Evolutionary conservation across 352 stramenopile genomes (phyloP).

Genomic region (Halophytophthora batemanensis): DNA sequence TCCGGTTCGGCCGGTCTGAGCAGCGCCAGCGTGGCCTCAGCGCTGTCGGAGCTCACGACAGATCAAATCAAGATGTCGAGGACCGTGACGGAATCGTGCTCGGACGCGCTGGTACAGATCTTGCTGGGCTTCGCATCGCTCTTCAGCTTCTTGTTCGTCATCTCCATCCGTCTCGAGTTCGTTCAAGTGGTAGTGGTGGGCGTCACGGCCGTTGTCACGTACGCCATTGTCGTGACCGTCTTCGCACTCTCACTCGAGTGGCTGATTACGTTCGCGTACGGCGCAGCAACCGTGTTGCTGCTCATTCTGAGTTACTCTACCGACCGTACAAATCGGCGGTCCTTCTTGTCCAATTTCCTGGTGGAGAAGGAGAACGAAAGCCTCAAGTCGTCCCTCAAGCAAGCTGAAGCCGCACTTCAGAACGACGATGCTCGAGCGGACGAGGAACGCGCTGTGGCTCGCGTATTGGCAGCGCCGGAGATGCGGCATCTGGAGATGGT

Average conservation of each 20-base stretch:
- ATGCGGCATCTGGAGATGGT: conserved; percentile 78
- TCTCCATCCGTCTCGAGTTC: conserved; percentile 87
- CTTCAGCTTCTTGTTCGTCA: conserved; percentile 82
- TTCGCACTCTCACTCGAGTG: conserved; percentile 64
- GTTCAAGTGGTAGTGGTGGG: conserved; percentile 80
- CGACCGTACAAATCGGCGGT: conserved; percentile 74
- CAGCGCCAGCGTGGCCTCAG: conserved; percentile 21
- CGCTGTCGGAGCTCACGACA: conserved; percentile 30
- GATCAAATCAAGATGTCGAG: conserved; percentile 35
- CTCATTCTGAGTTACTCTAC: conserved; percentile 78
- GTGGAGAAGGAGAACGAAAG: conserved; percentile 86
- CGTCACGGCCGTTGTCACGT: conserved; percentile 48
- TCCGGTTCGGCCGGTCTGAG: conserved; percentile 3
- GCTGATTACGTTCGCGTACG: conserved; percentile 60
- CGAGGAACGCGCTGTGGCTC: conserved; percentile 68
- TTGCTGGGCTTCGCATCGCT: conserved; percentile 64
- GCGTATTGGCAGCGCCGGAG: conserved; percentile 61
- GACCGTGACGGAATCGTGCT: conserved; percentile 45
- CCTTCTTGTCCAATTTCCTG: conserved; percentile 78
- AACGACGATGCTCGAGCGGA: conserved; percentile 74
- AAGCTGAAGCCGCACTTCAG: conserved; percentile 79
- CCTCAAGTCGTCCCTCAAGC: conserved; percentile 70
- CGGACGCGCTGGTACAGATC: conserved; percentile 57
- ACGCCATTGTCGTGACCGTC: conserved; percentile 50
- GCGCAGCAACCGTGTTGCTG: conserved; percentile 64